phyloP scores from a whole-genome alignment of 2,329 filamentous ascomycete genomes.

The Malbranchea cinnamomea region DNA sequence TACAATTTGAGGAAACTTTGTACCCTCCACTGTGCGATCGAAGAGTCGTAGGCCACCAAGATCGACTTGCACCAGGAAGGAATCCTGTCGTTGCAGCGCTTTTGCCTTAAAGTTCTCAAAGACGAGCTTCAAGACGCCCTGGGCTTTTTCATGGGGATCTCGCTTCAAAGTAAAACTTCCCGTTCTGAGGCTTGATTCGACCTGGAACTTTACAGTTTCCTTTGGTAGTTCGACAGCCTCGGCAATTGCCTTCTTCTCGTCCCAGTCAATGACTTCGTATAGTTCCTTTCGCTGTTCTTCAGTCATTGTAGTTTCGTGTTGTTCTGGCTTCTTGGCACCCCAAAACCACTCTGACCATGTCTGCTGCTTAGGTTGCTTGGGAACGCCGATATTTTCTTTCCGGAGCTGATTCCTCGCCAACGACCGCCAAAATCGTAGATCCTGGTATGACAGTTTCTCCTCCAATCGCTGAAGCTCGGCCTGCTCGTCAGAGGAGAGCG shows the following conservation, averaged over 20 bases:
- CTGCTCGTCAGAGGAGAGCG: constrained; percentile 51
- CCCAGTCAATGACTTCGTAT: constrained; percentile 95
- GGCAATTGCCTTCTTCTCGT: constrained; percentile 81
- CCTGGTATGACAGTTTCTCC: constrained; percentile 80
- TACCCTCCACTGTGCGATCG: constrained; percentile 85
- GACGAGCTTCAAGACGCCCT: constrained; percentile 75
- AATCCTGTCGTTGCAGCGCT: constrained; percentile 78
- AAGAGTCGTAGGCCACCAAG: constrained; percentile 88
- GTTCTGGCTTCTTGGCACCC: constrained; percentile 58
- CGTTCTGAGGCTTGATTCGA: constrained; percentile 85
- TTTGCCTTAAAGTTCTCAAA: constrained; percentile 93
- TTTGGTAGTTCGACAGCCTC: constrained; percentile 80
- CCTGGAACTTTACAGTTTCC: constrained; percentile 81
- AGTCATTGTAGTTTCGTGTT: constrained; percentile 69
- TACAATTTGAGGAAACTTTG: constrained; percentile 86
- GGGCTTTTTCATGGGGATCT: constrained; percentile 60
- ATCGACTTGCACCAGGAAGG: constrained; percentile 72
- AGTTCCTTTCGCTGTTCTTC: constrained; percentile 93
- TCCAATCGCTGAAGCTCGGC: constrained; percentile 65
- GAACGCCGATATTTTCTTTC: constrained; percentile 81
- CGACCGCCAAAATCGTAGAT: constrained; percentile 93
- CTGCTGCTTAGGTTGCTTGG: constrained; percentile 52
- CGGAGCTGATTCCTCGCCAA: constrained; percentile 84
- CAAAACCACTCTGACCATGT: constrained; percentile 89
- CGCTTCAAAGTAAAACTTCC: constrained; percentile 91